These are phyloP conservation scores for Acanthamoeba healyi DNA, from an alignment of 208 protist genomes.

Conservation along the genomic window DNA sequence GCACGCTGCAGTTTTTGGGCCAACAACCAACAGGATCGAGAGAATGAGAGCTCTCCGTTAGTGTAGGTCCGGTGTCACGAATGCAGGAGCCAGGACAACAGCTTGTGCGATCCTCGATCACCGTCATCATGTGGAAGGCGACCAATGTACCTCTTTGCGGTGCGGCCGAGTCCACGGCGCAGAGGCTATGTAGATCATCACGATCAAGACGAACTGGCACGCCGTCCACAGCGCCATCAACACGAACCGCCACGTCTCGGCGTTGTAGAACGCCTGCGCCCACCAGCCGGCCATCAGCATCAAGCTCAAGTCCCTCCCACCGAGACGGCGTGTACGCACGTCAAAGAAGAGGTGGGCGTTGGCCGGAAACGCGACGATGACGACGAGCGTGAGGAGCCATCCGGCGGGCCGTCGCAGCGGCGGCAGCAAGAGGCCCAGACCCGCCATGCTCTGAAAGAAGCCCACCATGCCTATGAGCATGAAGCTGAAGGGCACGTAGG, in stretches of 20 bases:
- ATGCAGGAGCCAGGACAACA: no score
- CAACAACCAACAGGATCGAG: no score
- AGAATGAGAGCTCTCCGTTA: no score
- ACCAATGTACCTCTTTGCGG: neutral
- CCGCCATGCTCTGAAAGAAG: conserved; percentile 26
- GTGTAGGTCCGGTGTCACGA: no score
- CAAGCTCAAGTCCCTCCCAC: no score
- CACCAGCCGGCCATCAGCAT: no score
- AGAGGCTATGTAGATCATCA: neutral
- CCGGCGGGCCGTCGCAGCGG: neutral
- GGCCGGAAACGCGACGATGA: neutral
- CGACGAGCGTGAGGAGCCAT: conserved; percentile 1
- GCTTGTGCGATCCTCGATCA: no score
- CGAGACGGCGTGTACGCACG: neutral
- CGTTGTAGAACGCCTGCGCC: neutral
- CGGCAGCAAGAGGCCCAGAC: neutral
- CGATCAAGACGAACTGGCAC: neutral
- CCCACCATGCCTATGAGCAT: neutral
- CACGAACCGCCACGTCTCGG: neutral
- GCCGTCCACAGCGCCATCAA: neutral
- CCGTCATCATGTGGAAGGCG: no score
- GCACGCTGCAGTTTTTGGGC: neutral
- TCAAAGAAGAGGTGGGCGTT: conserved; percentile 51
- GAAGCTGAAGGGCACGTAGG: conserved; percentile 6
- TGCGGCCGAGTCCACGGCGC: conserved; percentile 6